A percentile compares a stretch with the other conserved stretches of the same genome.
Evolutionary conservation across 192 early-diverging fungal species (phyloP).

Genomic region (Coemansia sp.): DNA sequence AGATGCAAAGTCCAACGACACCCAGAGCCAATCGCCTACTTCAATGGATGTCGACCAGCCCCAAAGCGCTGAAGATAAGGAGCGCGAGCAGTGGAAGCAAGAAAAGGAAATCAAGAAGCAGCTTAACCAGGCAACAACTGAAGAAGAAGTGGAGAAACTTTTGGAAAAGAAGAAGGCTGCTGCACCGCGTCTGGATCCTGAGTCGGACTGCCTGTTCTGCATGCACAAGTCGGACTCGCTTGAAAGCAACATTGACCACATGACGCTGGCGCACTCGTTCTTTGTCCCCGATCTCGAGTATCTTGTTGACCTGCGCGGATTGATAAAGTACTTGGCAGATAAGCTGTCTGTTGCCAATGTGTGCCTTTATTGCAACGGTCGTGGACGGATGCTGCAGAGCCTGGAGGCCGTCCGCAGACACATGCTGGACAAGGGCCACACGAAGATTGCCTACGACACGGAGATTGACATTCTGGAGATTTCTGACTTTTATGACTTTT

Average conservation of each 20-base stretch:
- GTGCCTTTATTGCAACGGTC: slow-evolving; percentile 94
- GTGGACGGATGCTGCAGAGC: slow-evolving; percentile 76
- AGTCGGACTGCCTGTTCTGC: slow-evolving; percentile 93
- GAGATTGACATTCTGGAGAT: slow-evolving; percentile 90
- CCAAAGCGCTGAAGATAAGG: slow-evolving; percentile 14
- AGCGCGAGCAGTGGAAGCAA: slow-evolving; percentile 29
- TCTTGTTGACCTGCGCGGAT: slow-evolving; percentile 81
- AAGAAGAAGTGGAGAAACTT: slow-evolving; percentile 65
- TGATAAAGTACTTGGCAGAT: slow-evolving; percentile 90
- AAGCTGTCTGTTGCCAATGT: slow-evolving; percentile 94
- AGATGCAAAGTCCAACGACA: background rate
- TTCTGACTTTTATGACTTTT: slow-evolving; percentile 95
- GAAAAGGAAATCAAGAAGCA: slow-evolving; percentile 47
- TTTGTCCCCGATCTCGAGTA: slow-evolving; percentile 98
- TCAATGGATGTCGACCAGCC: slow-evolving; percentile 17
- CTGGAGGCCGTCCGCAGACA: slow-evolving; percentile 93
- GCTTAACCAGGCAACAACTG: slow-evolving; percentile 54
- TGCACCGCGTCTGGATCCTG: slow-evolving; percentile 63
- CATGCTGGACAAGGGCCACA: slow-evolving; percentile 95
- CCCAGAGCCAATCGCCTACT: background rate
- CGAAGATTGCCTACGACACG: slow-evolving; percentile 93
- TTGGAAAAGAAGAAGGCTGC: slow-evolving; percentile 83
- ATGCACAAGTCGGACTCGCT: slow-evolving; percentile 61
- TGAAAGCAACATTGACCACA: slow-evolving; percentile 84
- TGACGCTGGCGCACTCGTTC: slow-evolving; percentile 87